Evolutionary conservation across 2,329 filamentous ascomycete genomes (phyloP), one percentile per base, ranked within the genome.

Genomic region (Colletotrichum somersetense): DNA sequence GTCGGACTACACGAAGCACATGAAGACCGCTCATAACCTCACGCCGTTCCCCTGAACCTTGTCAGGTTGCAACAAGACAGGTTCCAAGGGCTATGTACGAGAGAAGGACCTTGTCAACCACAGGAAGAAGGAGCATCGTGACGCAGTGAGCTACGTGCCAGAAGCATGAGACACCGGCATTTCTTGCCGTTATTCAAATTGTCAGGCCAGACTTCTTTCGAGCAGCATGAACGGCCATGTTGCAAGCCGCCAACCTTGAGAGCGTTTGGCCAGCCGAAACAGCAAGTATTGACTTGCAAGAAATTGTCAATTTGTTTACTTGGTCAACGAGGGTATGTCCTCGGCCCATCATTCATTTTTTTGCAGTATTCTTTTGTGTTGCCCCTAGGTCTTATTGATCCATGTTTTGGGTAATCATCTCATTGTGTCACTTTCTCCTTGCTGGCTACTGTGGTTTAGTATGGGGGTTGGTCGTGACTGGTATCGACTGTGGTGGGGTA

Each of bases 31-130:
- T 8, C 82, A 84, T 56, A 74, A 80, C 18, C 76, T 80, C 35
- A 80, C 79, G 1, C 66, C 77, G 0, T 83, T 78, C 52, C 78
- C 79, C 0, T 84, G 82, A 59, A 69, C 73, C 0, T 71, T 78
- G 5, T 7, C 57, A 1, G 78, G 76, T 0, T 84, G 82, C 48
- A 74, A 76, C 20, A 77, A 70, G 61, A 69, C 70, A 20, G 74
- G 75, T 0, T 55, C 62, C 10, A 78, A 74, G 57, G 78, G 78
- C 11, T 80, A 78, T 50, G 57, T 73, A 4, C 55, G 68, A 2
- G 72, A 75, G 61, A 76, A 73, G 46, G 77, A 75, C 40, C 66
- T 79, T 2, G 74, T 73, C 62, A 79, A 78, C 6, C 78, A 79
- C 52, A 30, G 76, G 3, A 59, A 62, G 35, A 4, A 62, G 68